Conservation (phyloP, 2,329 filamentous ascomycete genomes). For the Pseudopyricularia javanii region DNA sequence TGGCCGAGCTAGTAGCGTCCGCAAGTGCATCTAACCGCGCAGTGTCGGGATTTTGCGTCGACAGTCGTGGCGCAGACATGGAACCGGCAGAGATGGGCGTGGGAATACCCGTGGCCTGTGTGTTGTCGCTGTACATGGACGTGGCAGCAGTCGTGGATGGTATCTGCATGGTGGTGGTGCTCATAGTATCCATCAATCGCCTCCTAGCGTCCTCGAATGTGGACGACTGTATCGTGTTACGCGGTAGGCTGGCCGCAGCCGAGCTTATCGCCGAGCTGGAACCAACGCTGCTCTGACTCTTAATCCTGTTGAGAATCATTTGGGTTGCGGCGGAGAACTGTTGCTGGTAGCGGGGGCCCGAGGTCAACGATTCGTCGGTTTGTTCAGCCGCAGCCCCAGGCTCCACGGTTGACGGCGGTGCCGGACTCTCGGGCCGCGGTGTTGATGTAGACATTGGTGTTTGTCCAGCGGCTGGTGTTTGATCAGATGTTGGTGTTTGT, state of each 20-base stretch:
- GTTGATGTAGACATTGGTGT: too few species aligned
- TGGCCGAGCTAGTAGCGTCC: background rate
- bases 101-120: constrained; percentile 3
- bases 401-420: background rate
- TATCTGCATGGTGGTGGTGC: constrained; percentile 24
- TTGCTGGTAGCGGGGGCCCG: constrained; percentile 11
- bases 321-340: constrained; percentile 22
- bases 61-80: background rate
- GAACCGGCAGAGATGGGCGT: constrained; percentile 2
- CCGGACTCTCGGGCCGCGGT: background rate
- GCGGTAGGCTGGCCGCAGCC: constrained; percentile 12
- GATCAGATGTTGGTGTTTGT: too few species aligned
- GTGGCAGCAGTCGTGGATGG: constrained; percentile 8
- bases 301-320: constrained; percentile 26
- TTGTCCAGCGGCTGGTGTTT: too few species aligned
- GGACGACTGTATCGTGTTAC: constrained; percentile 16
- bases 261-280: constrained; percentile 21
- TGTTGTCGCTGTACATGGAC: constrained; percentile 1
- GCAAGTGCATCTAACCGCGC: background rate
- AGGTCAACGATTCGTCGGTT: background rate
- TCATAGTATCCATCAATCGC: constrained; percentile 26
- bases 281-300: constrained; percentile 17
- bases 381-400: background rate
- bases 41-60: background rate
- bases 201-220: constrained; percentile 25